Evolutionary conservation across 352 stramenopile species (phyloP).

Genomic region (Pseudoperonospora humuli): DNA sequence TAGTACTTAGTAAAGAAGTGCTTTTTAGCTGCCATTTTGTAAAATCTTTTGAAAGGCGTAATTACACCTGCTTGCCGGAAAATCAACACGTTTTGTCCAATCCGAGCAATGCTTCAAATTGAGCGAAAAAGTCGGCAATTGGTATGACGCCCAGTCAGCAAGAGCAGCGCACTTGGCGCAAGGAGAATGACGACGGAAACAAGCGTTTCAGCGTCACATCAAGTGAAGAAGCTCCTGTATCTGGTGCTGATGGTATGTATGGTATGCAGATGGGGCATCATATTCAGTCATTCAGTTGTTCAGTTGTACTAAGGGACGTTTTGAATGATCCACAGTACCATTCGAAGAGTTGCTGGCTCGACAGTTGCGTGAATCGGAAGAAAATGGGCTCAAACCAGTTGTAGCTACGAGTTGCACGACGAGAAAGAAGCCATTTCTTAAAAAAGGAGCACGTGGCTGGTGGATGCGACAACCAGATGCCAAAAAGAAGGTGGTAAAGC

Average conservation of each 20-base stretch:
- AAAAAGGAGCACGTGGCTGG: slow-evolving; percentile 71
- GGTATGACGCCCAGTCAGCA: slow-evolving; percentile 9
- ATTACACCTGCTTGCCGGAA: too few relatives aligned
- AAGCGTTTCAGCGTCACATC: slow-evolving; percentile 8
- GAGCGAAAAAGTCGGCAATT: background rate
- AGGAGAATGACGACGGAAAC: slow-evolving; percentile 22
- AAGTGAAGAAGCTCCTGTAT: slow-evolving; percentile 16
- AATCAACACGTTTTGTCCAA: slow-evolving; percentile 15
- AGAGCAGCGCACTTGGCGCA: slow-evolving; percentile 6
- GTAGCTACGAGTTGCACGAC: background rate
- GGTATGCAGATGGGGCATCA: too few relatives aligned
- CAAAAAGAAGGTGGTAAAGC: slow-evolving; percentile 48
- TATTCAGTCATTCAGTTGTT: background rate
- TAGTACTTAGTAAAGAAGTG: too few relatives aligned
- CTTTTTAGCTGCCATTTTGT: too few relatives aligned
- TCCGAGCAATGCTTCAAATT: slow-evolving; percentile 4
- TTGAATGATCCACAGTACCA: slow-evolving; percentile 25
- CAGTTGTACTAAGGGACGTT: background rate
- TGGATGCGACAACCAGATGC: slow-evolving; percentile 64
- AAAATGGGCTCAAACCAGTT: background rate
- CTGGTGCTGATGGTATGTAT: slow-evolving; percentile 12
- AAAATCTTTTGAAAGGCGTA: too few relatives aligned
- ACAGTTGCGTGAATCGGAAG: slow-evolving; percentile 41
- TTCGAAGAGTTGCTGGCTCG: slow-evolving; percentile 67
- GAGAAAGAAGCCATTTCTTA: slow-evolving; percentile 56